Base-by-base conservation (phyloP, 768 basidiomycete genomes). In the Rhodocollybia butyracea region DNA sequence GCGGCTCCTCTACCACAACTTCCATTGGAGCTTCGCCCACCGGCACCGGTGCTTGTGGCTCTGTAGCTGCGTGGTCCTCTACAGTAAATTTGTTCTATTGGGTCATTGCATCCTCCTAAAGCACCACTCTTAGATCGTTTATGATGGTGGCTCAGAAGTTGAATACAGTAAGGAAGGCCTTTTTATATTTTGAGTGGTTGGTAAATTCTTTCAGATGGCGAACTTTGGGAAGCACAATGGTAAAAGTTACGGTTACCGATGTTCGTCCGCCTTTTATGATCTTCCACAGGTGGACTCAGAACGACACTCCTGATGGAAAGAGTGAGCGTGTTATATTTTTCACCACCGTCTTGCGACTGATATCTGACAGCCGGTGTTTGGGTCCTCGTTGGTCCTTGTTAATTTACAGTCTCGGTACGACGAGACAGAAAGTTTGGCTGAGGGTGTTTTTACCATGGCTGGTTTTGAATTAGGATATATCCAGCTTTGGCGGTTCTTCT, bases 221-320 rank as follows among this genome's bases (percentile, higher is more conserved):
- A 82, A 57, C 70, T 84, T 31, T 85, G 83, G 83, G 80, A 77
- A 17, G 82, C 80, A 17, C 71, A 78, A 64, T 85, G 84, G 83
- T 69, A 54, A n/a, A n/a, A 42, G 59, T 17, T 21, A 3, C 12
- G 17, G 1, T 27, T n/a, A 26, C 2, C 38, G 27, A 29, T 46
- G 7, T 39, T 2, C 34, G 26, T 50, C 22, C 4, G 10, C 15
- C 27, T 1, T 26, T 17, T 34, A 17, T 26, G 36, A 30, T 27
- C 29, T 27, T 45, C n/a, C 10, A 40, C 39, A 68, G 68, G 69
- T 85, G 83, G 84, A 83, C 83, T 5, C 69, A 80, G 60, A 77
- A 70, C 24, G 83, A 86, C 57, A 76, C 69, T 41, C 84, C 83
- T 13, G 82, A 82, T 7, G 42, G 43, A 34, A 6, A 26, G 17